Base-by-base conservation (phyloP, 2,329 filamentous ascomycete species). In the Aureobasidium sp. region DNA sequence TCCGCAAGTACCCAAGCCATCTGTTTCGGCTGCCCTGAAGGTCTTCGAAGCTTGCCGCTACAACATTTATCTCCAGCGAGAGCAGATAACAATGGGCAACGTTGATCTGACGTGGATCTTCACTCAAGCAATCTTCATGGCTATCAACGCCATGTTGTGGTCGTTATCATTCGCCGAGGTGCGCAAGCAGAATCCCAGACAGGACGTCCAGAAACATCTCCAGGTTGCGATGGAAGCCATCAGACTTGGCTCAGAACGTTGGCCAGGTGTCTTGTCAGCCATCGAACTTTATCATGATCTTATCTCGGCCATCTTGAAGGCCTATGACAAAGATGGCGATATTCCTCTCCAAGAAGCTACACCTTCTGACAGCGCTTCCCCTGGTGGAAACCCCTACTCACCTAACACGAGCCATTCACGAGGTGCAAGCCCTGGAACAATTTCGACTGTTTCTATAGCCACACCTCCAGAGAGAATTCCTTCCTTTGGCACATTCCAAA, bases 61-160 rank as follows among this genome's bases (percentile, higher is more conserved):
- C 73, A 92, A 96, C 70, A 90, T 97, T 68, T 82, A 87, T 66
- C 85, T 93, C 71, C 88, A 91, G 48, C 85, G 85, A 70, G 86
- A 88, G 68, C 91, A 96, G 73, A 88, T 96, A 70, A 83, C 87
- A 66, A 86, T 83, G 16, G 82, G 83, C 15, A 86, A 86, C 27
- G 85, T 94, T 11, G 93, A 97, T 70, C 81, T 97, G 63, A 97
- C 92, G 0, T 97, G 93, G 93, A 87, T 96, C 47, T 96, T 96
- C 70, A 85, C 96, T 1, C 83, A 96, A 63, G 86, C 88, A 25
- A 82, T 97, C 44, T 97, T 95, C 76, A 94, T 95, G 85, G 86
- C 90, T 5, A 82, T 97, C 62, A 97, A 96, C 71, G 92, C 90
- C 5, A 83, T 97, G 54, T 81, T 99, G 0, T 99, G 94, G 94